These are phyloP conservation scores for Sclerotinia minor DNA, from an alignment of 2,329 filamentous ascomycete genomes.

Conservation along the genomic window DNA sequence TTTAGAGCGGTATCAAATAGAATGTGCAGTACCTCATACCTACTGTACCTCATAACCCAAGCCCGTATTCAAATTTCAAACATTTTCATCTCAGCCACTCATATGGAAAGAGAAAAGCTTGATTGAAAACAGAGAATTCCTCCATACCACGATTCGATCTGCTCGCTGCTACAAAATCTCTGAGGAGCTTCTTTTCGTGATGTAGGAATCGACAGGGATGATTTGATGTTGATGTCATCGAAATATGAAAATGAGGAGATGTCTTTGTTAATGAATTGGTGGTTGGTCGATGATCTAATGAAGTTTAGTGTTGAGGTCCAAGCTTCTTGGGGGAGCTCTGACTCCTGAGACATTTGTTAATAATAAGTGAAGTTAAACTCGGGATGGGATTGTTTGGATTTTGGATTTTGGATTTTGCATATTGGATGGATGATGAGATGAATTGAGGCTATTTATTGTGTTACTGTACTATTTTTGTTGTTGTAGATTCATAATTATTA, in stretches of 20 bases:
- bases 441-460: too few species aligned
- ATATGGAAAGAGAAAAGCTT: not conserved
- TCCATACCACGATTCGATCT: not conserved
- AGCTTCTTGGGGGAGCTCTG: too few species aligned
- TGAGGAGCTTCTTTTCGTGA: not conserved
- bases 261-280: not conserved
- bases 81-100: not conserved
- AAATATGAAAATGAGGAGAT: not conserved
- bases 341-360: too few species aligned
- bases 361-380: too few species aligned
- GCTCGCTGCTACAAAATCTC: not conserved
- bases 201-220: not conserved
- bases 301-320: not conserved
- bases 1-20: not conserved
- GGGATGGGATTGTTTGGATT: too few species aligned
- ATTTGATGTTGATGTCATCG: conserved; percentile 2
- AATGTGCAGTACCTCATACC: not conserved
- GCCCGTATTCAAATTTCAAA: not conserved
- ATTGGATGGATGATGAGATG: too few species aligned
- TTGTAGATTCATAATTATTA: too few species aligned
- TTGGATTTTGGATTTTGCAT: too few species aligned
- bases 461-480: too few species aligned
- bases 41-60: too few species aligned
- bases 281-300: not conserved
- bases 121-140: not conserved